These are phyloP conservation scores for Neofusicoccum ribis DNA, from an alignment of 2,329 filamentous ascomycete genomes.

Conservation along the genomic window DNA sequence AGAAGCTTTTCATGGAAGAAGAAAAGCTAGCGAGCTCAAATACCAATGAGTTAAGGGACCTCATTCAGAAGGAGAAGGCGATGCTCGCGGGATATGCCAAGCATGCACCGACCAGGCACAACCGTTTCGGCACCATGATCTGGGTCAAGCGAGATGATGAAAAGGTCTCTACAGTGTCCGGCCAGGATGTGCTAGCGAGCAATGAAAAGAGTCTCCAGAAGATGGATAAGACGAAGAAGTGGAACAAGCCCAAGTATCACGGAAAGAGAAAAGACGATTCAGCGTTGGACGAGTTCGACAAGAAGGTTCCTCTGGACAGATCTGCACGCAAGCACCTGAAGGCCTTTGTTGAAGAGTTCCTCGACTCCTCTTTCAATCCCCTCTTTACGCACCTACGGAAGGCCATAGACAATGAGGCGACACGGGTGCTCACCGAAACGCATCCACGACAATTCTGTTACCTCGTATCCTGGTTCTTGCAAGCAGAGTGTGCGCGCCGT, in stretches of 20 bases:
- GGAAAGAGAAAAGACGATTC: constrained; percentile 39
- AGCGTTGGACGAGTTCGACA: constrained; percentile 68
- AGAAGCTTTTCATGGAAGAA: constrained; percentile 83
- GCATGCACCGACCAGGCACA: constrained; percentile 82
- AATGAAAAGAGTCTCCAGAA: constrained; percentile 74
- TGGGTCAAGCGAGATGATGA: constrained; percentile 89
- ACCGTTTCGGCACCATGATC: constrained; percentile 94
- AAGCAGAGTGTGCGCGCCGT: constrained; percentile 76
- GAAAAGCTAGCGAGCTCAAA: constrained; percentile 68
- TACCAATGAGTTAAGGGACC: constrained; percentile 68
- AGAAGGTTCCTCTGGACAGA: constrained; percentile 67
- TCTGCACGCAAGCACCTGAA: constrained; percentile 76
- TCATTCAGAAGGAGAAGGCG: constrained; percentile 81
- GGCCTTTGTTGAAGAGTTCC: constrained; percentile 84
- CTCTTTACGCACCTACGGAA: constrained; percentile 79
- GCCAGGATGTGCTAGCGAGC: constrained; percentile 79
- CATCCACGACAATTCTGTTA: constrained; percentile 90
- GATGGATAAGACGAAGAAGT: constrained; percentile 89
- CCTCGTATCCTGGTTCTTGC: constrained; percentile 86
- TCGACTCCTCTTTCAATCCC: constrained; percentile 94
- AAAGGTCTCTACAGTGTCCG: constrained; percentile 82
- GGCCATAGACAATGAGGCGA: constrained; percentile 84
- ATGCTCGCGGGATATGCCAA: constrained; percentile 77
- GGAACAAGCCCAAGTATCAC: constrained; percentile 71
- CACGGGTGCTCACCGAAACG: constrained; percentile 70